Evolutionary conservation across 805 yeast genomes (phyloP).

Genomic region (Wickerhamiella brachini): DNA sequence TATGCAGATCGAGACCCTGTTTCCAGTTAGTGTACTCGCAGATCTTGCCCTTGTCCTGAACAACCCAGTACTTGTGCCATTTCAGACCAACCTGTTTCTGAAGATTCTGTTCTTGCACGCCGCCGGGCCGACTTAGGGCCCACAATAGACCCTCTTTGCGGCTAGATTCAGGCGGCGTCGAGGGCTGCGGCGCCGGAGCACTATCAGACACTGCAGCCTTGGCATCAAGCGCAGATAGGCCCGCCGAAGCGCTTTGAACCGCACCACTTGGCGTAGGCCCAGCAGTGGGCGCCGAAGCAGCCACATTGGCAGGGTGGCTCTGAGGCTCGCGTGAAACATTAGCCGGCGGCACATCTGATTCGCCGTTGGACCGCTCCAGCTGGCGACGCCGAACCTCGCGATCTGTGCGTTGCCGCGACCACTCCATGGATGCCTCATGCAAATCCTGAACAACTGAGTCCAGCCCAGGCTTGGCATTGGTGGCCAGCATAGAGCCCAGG

Average conservation of each 20-base stretch:
- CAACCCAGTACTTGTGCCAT: slow-evolving; percentile 89
- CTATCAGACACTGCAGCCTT: not conserved
- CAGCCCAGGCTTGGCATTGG: slow-evolving; percentile 20
- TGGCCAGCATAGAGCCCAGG: slow-evolving; percentile 18
- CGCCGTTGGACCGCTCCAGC: slow-evolving; percentile 22
- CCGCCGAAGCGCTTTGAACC: not conserved
- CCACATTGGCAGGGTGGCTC: not conserved
- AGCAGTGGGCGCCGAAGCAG: not conserved
- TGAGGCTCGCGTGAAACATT: not conserved
- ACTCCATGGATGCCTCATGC: slow-evolving; percentile 22
- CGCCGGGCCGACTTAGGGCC: slow-evolving; percentile 30
- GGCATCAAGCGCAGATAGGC: not conserved
- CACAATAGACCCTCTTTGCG: slow-evolving; percentile 31
- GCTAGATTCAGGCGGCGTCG: not conserved
- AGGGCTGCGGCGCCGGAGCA: not conserved
- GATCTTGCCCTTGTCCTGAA: slow-evolving; percentile 50
- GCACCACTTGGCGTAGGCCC: not conserved
- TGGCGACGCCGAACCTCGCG: slow-evolving; percentile 26
- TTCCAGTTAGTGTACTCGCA: slow-evolving; percentile 73
- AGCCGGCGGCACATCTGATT: not conserved
- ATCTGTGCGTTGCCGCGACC: slow-evolving; percentile 28
- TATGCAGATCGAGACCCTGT: slow-evolving; percentile 44
- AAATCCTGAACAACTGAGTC: slow-evolving; percentile 24
- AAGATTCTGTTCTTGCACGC: slow-evolving; percentile 22
- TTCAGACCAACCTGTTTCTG: slow-evolving; percentile 23